Base-by-base conservation (phyloP, 1,139 yeast species). In the Geotrichum aggregatum region DNA sequence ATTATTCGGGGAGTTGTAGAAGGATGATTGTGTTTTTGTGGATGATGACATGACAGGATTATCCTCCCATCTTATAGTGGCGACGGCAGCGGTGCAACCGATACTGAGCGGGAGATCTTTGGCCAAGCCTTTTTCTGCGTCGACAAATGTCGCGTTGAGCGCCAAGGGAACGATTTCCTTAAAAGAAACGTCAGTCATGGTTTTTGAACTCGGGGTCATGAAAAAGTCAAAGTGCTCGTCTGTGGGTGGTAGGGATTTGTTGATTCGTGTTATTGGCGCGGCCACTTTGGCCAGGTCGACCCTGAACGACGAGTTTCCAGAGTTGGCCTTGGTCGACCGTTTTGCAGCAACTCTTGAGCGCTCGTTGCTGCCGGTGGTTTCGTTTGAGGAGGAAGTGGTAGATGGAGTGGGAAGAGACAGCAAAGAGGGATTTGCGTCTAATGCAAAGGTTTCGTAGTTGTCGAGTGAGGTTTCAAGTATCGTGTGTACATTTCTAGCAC, bases 21-120 rank as follows among this genome's bases (percentile, higher is more conserved):
- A n/a, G n/a, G 28, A 52, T 47, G n/a, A 36, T n/a, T 21, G 26
- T 28, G 58, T 54, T 47, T 43, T 76, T 3, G 14, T 8, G 22
- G 31, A 22, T 5, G 28, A 21, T 5, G 31, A 13, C 0, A 94
- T 82, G 0, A 95, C 84, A 59, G 24, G 41, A n/a, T 18, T 18
- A 13, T 7, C 8, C 7, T 91, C 97, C 96, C 96, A 89, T 53
- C 95, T 74, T 53, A 89, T 69, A 0, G 92, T 82, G 1, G 97
- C 96, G 22, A 91, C 97, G 0, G 95, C 97, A 0, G 97, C 98
- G 0, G 99, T 94, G 61, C 95, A 83, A 0, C 98, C 98, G 54
- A 94, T 52, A 80, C 80, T 18, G 84, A 92, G 56, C 71, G 76
- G 50, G 45, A 75, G 61, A 47, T 68, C 66, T 52, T 78, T 73